Percentiles rank a stretch among this genome's conserved stretches.
phyloP scores from a whole-genome alignment of 331 rosid species.

The Erythrophleum ivorense region DNA sequence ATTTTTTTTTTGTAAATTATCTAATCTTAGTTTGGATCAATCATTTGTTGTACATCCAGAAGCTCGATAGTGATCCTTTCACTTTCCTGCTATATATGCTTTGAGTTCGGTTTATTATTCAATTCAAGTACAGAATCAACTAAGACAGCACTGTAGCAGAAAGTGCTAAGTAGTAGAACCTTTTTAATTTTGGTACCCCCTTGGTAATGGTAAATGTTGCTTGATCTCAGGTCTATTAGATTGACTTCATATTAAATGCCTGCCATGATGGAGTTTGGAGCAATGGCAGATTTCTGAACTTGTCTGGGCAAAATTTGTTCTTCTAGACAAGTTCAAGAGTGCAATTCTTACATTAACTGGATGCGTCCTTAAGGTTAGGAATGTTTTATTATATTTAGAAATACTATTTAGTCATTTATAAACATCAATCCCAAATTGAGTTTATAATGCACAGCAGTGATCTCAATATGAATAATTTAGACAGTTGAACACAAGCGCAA shows the following conservation, averaged over 20 bases:
- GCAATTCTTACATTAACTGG: neutral
- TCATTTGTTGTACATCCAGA: constrained; percentile 56
- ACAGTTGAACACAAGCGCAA: too few species aligned
- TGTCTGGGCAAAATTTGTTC: neutral
- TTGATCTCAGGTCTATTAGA: neutral
- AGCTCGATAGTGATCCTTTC: constrained; percentile 37
- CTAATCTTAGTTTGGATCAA: constrained; percentile 47
- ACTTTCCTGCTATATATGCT: constrained; percentile 28
- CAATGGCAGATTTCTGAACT: neutral
- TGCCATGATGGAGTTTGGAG: neutral
- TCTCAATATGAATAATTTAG: neutral
- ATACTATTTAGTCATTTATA: neutral
- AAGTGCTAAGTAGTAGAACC: constrained; percentile 16
- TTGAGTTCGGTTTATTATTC: neutral
- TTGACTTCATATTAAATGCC: constrained; percentile 1
- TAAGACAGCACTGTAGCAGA: constrained; percentile 11
- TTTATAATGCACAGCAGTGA: neutral
- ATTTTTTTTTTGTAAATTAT: constrained; percentile 41
- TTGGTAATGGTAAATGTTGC: neutral
- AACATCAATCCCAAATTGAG: neutral
- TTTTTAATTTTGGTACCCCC: neutral
- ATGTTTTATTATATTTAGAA: neutral
- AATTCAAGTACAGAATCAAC: constrained; percentile 11
- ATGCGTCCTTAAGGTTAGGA: neutral
- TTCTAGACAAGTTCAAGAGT: too few species aligned